Base-by-base conservation (phyloP, 352 stramenopile species). In the Phytopythium ostracodes region DNA sequence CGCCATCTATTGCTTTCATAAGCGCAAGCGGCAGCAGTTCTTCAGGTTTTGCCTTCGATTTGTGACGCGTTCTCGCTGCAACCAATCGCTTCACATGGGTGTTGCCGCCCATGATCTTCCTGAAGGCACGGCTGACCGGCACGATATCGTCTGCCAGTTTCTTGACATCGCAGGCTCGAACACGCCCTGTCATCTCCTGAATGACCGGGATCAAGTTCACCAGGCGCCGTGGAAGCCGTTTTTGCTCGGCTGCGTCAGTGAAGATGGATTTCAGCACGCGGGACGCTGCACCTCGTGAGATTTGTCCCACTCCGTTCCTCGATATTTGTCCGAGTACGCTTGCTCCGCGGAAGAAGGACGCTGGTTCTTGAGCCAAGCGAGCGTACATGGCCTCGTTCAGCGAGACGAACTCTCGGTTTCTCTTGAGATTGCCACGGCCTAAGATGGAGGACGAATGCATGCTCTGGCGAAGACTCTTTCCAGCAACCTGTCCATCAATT, bases 371-470 rank as follows among this genome's bases (percentile, higher is more conserved):
- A 24, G 77, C 76, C 47, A 73, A 67, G 2, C 77, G 69, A 11
- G 80, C 75, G 59, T 90, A 92, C 51, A 92, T 72, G 20, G 87
- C 75, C 4, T 80, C 60, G 27, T 90, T 90, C 55, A 90, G 87
- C 10, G 79, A 85, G 10, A 80, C 47, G 36, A 35, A 27, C 22
- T 58, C 52, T 58, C 35, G 33, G 11, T 2, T 31, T 6, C 20
- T 47, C 24, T 58, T 57, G 27, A 29, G 52, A 35, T 14, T 22
- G 29, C 11, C 4, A 5, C 52, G n/a, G 43, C 42, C 22, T 22
- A 18, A 12, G 18, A 33, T 36, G 2, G 22, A 40, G 14, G 35
- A 10, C 18, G 11, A 44, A 20, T 50, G 29, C 22, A 62, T 25
- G 40, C 27, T 65, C 20, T 76, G 70, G 29, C 79, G 75, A 22